A percentile compares a stretch with the other conserved stretches of the same genome.
Evolutionary conservation across 1,284 basidiomycete genomes (phyloP).

Genomic region (Rhodofomes roseus): DNA sequence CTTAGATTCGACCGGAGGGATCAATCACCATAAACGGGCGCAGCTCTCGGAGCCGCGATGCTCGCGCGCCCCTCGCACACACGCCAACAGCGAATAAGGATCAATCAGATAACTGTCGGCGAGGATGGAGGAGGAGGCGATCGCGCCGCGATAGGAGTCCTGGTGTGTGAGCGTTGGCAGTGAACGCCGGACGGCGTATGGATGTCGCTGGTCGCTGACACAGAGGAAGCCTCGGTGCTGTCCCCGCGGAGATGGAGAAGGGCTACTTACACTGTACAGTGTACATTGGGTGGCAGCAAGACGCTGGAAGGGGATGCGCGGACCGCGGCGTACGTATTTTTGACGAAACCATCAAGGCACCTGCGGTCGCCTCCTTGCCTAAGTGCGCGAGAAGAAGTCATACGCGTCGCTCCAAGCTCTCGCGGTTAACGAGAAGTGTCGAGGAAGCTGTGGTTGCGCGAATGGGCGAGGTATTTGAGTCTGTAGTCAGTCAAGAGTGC

Average conservation of each 20-base stretch:
- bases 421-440: neutral
- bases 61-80: neutral
- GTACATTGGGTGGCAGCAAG: neutral
- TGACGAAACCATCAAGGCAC: neutral
- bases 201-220: neutral
- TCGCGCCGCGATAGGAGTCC: neutral
- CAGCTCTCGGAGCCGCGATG: conserved; percentile 1
- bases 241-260: neutral
- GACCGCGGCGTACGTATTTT: neutral
- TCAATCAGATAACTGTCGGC: conserved; percentile 1
- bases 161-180: neutral
- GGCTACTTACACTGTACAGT: no score
- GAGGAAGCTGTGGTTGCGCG: neutral
- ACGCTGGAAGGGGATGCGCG: neutral
- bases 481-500: neutral
- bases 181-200: neutral
- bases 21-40: neutral
- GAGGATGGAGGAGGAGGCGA: neutral
- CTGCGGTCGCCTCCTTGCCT: neutral
- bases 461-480: neutral
- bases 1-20: neutral
- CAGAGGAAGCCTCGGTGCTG: neutral
- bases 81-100: neutral
- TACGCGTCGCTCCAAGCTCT: neutral
- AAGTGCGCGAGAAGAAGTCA: neutral